A percentile compares a stretch with the other conserved stretches of the same genome.
Conservation (phyloP, 805 yeast species). For the Metschnikowia koreensis region DNA sequence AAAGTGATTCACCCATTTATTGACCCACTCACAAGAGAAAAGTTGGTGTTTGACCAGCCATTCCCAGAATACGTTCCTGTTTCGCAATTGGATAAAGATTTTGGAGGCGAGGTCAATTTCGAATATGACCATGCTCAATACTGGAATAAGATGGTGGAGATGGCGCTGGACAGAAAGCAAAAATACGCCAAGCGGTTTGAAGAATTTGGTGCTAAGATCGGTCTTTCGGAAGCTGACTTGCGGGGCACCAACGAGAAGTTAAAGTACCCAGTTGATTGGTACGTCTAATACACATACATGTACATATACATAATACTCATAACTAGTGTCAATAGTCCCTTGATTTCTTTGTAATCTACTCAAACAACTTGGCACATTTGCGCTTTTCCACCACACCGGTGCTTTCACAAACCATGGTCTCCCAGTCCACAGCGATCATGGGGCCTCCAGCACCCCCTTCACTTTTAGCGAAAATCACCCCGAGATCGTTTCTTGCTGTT, state of each 20-base stretch:
- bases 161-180: conserved; percentile 57
- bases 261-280: conserved; percentile 25
- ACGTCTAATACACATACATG: not conserved
- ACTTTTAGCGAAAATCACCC: conserved; percentile 85
- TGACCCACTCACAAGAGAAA: conserved; percentile 92
- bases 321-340: no score
- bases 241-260: conserved; percentile 45
- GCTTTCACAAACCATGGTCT: conserved; percentile 78
- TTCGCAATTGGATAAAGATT: conserved; percentile 77
- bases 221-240: conserved; percentile 79
- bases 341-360: not conserved
- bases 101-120: conserved; percentile 85
- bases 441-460: conserved; percentile 66
- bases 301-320: no score
- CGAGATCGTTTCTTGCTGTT: conserved; percentile 88
- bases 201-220: conserved; percentile 68
- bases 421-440: conserved; percentile 94
- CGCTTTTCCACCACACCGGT: conserved; percentile 76
- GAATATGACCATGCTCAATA: conserved; percentile 76
- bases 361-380: conserved; percentile 88
- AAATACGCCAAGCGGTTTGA: conserved; percentile 68
- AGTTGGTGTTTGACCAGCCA: conserved; percentile 88
- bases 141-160: conserved; percentile 68
- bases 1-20: conserved; percentile 93
- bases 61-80: conserved; percentile 77